phyloP scores from a whole-genome alignment of 129 eudicot genomes.

The Deinandra increscens region DNA sequence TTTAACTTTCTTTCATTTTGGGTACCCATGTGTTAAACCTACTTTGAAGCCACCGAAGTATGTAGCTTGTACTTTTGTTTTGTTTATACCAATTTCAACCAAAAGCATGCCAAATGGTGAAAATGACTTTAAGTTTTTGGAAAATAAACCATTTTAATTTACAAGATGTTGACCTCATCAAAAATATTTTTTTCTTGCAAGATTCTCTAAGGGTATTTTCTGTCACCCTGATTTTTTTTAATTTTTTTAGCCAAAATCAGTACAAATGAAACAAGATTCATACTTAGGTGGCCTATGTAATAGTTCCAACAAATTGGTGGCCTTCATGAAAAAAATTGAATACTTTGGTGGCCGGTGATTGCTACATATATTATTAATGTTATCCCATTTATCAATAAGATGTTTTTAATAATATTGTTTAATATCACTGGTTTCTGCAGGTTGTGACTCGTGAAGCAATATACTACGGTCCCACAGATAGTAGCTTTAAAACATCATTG shows the following conservation, averaged over 20 bases:
- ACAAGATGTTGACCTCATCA: neutral
- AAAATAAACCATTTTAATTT: neutral
- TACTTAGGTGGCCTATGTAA: neutral
- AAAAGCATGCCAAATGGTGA: neutral
- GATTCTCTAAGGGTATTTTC: neutral
- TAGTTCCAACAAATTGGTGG: neutral
- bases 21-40: neutral
- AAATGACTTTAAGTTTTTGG: neutral
- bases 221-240: neutral
- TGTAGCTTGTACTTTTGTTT: neutral
- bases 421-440: conserved; percentile 38
- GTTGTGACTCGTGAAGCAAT: conserved; percentile 79
- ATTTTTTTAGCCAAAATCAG: neutral
- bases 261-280: neutral
- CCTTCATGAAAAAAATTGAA: no score
- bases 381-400: neutral
- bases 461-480: conserved; percentile 51
- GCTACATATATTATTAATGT: neutral
- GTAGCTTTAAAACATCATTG: conserved; percentile 47
- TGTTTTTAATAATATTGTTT: neutral
- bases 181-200: neutral
- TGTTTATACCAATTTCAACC: neutral
- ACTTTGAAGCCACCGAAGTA: neutral
- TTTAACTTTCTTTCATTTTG: no score
- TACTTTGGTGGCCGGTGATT: neutral